Evolutionary conservation across 2,329 filamentous ascomycete species (phyloP).

Genomic region (Lachnellula subtilissima): DNA sequence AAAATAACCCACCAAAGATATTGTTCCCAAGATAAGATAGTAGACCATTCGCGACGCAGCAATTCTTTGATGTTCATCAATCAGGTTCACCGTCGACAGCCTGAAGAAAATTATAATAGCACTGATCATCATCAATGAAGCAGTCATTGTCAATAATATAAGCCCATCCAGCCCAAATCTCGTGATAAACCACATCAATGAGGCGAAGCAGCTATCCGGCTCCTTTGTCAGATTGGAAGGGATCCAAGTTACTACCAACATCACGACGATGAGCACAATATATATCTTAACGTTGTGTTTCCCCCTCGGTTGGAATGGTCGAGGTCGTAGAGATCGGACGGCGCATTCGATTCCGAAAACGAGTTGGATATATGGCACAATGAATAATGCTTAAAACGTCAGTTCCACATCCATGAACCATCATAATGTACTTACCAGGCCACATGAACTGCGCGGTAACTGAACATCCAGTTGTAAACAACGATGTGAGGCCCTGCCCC

Average conservation of each 20-base stretch:
- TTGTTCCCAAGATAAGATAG: constrained; percentile 50
- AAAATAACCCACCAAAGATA: constrained; percentile 51
- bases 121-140: constrained; percentile 46
- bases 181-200: constrained; percentile 62
- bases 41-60: constrained; percentile 67
- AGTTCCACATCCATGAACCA: constrained; percentile 7
- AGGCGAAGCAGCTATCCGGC: constrained; percentile 59
- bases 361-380: constrained; percentile 61
- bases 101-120: constrained; percentile 52
- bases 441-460: constrained; percentile 54
- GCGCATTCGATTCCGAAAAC: constrained; percentile 61
- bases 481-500: constrained; percentile 46
- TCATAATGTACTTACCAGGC: constrained; percentile 44
- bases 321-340: constrained; percentile 48
- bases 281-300: constrained; percentile 59
- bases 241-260: constrained; percentile 53
- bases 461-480: constrained; percentile 50
- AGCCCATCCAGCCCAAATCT: constrained; percentile 56
- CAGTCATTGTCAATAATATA: constrained; percentile 46
- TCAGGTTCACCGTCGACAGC: constrained; percentile 48
- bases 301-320: constrained; percentile 53
- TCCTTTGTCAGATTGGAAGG: constrained; percentile 52
- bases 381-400: constrained; percentile 51
- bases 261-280: constrained; percentile 44
- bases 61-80: constrained; percentile 56